Conservation (phyloP, 176 grass and related monocot genomes). For the Poa pratensis region DNA sequence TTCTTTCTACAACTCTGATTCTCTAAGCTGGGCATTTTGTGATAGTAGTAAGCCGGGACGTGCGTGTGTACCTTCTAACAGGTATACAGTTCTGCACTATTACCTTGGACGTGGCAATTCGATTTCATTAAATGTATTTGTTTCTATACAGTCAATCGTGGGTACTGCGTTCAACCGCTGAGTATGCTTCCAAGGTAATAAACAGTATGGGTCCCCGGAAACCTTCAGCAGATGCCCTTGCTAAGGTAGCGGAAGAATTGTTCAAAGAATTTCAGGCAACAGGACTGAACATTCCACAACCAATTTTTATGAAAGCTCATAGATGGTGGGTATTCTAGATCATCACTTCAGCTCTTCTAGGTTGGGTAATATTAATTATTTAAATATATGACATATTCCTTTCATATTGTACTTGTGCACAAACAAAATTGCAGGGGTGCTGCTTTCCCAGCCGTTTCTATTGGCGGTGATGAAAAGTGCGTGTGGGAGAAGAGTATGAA, state of each 20-base stretch:
- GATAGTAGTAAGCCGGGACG: conserved; percentile 82
- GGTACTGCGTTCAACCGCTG: conserved; percentile 83
- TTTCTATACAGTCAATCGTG: conserved; percentile 72
- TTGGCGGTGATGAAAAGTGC: conserved; percentile 76
- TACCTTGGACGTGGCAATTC: background rate
- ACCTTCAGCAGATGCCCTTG: conserved; percentile 75
- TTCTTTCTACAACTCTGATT: conserved; percentile 88
- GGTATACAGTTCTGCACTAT: conserved; percentile 34
- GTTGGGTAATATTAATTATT: conserved; percentile 6
- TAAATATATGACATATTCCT: background rate
- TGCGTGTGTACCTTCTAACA: conserved; percentile 52
- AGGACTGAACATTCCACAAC: conserved; percentile 67
- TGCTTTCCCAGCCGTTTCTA: conserved; percentile 68
- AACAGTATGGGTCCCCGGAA: conserved; percentile 62
- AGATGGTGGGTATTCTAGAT: conserved; percentile 75
- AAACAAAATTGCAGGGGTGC: conserved; percentile 60
- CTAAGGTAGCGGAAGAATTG: conserved; percentile 82
- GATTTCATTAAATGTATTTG: conserved; percentile 15
- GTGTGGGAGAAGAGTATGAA: conserved; percentile 72
- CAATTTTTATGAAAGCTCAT: conserved; percentile 90
- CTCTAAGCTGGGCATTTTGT: conserved; percentile 81
- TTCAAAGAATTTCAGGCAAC: conserved; percentile 78
- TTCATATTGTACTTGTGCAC: conserved; percentile 14
- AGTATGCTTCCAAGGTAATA: conserved; percentile 78
- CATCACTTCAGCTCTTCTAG: conserved; percentile 27